Evolutionary conservation across 306 rosid genomes (phyloP).

Genomic region (Prunus kanzakura): DNA sequence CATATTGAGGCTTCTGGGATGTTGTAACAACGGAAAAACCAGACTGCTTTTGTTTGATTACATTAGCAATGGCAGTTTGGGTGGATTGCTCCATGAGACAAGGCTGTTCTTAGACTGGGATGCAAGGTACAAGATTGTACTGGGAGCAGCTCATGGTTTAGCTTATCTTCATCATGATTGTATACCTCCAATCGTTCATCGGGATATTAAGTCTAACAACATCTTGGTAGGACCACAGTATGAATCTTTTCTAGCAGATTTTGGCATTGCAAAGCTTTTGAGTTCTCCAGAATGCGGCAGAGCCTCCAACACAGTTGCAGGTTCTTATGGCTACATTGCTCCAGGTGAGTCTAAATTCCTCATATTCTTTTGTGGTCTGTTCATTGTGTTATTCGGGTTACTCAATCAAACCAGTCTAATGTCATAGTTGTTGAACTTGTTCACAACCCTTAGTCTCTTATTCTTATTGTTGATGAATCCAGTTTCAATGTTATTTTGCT

Average conservation of each 20-base stretch:
- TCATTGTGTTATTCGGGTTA: not conserved
- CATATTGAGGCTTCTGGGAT: conserved; percentile 86
- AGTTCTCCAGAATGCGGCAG: conserved; percentile 57
- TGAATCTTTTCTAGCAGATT: conserved; percentile 85
- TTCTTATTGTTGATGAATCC: not conserved
- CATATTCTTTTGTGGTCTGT: not conserved
- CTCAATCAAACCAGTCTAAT: not conserved
- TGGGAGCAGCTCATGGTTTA: conserved; percentile 89
- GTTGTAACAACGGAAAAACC: conserved; percentile 73
- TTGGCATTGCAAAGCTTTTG: conserved; percentile 79
- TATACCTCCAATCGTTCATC: conserved; percentile 79
- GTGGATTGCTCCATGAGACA: conserved; percentile 69
- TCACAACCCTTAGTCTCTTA: no score
- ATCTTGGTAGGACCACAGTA: conserved; percentile 83
- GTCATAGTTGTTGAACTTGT: not conserved
- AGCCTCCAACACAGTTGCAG: conserved; percentile 69
- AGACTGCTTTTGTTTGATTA: conserved; percentile 84
- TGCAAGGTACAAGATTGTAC: conserved; percentile 74
- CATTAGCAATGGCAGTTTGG: conserved; percentile 80
- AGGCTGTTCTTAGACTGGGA: conserved; percentile 94
- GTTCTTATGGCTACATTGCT: conserved; percentile 95
- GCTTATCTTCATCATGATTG: conserved; percentile 97
- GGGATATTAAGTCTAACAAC: conserved; percentile 87
- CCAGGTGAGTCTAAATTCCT: conserved; percentile 58
- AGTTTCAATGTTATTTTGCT: not conserved